Evolutionary conservation across 2,329 filamentous ascomycete genomes (phyloP).

Genomic region (Xylaria sp.): DNA sequence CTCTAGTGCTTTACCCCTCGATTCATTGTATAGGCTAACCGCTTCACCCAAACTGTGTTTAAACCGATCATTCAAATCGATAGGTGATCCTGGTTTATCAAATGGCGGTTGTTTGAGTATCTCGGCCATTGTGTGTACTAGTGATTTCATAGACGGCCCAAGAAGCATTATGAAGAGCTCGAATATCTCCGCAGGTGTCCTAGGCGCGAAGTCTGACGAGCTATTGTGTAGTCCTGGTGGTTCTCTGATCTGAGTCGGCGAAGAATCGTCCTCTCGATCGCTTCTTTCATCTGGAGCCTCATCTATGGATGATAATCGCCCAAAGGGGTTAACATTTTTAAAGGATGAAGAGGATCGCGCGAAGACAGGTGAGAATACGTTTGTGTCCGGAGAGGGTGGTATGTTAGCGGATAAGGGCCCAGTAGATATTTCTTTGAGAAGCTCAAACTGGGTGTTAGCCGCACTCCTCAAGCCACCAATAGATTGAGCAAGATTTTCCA

Average conservation of each 20-base stretch:
- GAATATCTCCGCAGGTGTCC: slow-evolving; percentile 84
- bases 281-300: slow-evolving; percentile 68
- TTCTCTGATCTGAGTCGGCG: slow-evolving; percentile 29
- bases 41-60: slow-evolving; percentile 83
- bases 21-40: slow-evolving; percentile 78
- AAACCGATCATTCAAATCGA: slow-evolving; percentile 82
- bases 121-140: slow-evolving; percentile 90
- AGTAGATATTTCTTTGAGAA: slow-evolving; percentile 72
- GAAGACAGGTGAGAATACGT: slow-evolving; percentile 48
- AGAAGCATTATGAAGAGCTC: slow-evolving; percentile 87
- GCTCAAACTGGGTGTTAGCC: slow-evolving; percentile 85
- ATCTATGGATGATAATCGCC: slow-evolving; percentile 68
- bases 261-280: slow-evolving; percentile 55
- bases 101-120: slow-evolving; percentile 91
- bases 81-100: slow-evolving; percentile 71
- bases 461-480: slow-evolving; percentile 91
- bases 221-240: slow-evolving; percentile 30
- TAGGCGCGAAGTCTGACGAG: slow-evolving; percentile 52
- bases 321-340: slow-evolving; percentile 55
- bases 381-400: slow-evolving; percentile 47
- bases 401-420: slow-evolving; percentile 45
- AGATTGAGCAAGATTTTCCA: slow-evolving; percentile 86
- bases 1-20: slow-evolving; percentile 79
- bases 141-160: slow-evolving; percentile 93
- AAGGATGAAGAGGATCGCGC: slow-evolving; percentile 39